These are phyloP conservation scores for Athelia psychrophila DNA, from an alignment of 1,284 basidiomycete genomes.

Conservation along the genomic window DNA sequence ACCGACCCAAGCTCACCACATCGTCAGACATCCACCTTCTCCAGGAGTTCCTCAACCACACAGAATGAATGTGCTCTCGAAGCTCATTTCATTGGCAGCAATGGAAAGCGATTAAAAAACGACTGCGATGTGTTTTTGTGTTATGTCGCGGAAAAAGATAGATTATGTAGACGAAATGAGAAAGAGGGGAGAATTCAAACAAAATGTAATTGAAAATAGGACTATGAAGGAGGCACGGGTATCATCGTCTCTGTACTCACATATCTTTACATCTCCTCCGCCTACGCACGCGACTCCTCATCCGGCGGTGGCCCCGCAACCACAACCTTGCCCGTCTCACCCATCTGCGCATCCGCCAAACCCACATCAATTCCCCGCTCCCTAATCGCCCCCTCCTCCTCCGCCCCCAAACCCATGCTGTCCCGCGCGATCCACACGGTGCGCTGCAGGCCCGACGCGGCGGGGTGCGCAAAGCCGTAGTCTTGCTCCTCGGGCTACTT, in stretches of 20 bases:
- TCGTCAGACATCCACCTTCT: too few species aligned
- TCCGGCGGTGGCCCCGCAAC: conserved; percentile 41
- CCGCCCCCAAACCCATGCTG: conserved; percentile 58
- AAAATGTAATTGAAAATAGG: too few species aligned
- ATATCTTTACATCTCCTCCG: neutral
- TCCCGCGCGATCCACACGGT: conserved; percentile 83
- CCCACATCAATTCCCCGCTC: conserved; percentile 59
- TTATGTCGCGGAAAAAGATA: too few species aligned
- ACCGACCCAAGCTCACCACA: too few species aligned
- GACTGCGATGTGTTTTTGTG: too few species aligned
- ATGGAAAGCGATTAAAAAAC: too few species aligned
- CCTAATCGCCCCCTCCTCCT: conserved; percentile 59
- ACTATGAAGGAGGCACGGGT: neutral
- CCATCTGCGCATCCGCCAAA: conserved; percentile 56
- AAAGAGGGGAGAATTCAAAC: too few species aligned
- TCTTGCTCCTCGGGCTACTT: conserved; percentile 11
- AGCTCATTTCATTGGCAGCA: too few species aligned
- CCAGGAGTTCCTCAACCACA: too few species aligned
- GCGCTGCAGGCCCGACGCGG: conserved; percentile 69
- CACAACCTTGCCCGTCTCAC: conserved; percentile 68
- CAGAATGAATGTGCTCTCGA: too few species aligned
- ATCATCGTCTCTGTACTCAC: too few species aligned
- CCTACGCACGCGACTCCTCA: conserved; percentile 6
- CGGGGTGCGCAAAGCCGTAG: conserved; percentile 81
- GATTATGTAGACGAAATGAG: too few species aligned